phyloP scores from a whole-genome alignment of 257 asterid genomes.

The Ehretia macrophylla region DNA sequence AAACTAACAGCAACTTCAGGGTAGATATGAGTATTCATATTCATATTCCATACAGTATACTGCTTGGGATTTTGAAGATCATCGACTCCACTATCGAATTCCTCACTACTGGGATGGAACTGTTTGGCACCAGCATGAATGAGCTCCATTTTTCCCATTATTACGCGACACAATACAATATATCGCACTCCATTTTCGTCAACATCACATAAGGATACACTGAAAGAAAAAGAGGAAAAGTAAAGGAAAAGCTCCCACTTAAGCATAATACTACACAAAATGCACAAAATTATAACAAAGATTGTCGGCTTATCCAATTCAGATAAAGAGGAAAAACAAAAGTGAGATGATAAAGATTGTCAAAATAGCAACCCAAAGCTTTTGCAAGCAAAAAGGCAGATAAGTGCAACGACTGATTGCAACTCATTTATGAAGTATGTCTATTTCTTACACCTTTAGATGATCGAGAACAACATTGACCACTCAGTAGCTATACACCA shows the following conservation, averaged over 20 bases:
- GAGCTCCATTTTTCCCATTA: slow-evolving; percentile 68
- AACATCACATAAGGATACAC: slow-evolving; percentile 65
- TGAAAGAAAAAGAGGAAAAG: slow-evolving; percentile 29
- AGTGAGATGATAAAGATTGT: too few relatives aligned
- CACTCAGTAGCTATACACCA: too few relatives aligned
- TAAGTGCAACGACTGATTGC: too few relatives aligned
- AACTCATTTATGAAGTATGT: too few relatives aligned
- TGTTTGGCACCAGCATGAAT: slow-evolving; percentile 70
- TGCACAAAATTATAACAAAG: too few relatives aligned
- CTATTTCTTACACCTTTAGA: too few relatives aligned
- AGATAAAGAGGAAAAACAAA: too few relatives aligned
- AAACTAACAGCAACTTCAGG: slow-evolving; percentile 83
- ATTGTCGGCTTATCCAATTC: too few relatives aligned
- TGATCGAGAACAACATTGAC: too few relatives aligned
- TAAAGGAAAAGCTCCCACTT: slow-evolving; percentile 6
- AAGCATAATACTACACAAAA: background rate
- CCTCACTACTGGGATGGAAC: slow-evolving; percentile 82
- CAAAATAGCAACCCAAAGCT: too few relatives aligned
- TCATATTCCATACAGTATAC: slow-evolving; percentile 81
- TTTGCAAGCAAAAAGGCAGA: too few relatives aligned
- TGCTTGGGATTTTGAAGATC: slow-evolving; percentile 59
- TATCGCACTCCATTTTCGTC: slow-evolving; percentile 78
- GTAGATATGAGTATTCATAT: slow-evolving; percentile 68
- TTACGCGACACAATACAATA: slow-evolving; percentile 54
- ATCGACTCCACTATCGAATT: slow-evolving; percentile 91